Conservation (phyloP, 2,329 filamentous ascomycete genomes). For the Mycocentrospora acerina region DNA sequence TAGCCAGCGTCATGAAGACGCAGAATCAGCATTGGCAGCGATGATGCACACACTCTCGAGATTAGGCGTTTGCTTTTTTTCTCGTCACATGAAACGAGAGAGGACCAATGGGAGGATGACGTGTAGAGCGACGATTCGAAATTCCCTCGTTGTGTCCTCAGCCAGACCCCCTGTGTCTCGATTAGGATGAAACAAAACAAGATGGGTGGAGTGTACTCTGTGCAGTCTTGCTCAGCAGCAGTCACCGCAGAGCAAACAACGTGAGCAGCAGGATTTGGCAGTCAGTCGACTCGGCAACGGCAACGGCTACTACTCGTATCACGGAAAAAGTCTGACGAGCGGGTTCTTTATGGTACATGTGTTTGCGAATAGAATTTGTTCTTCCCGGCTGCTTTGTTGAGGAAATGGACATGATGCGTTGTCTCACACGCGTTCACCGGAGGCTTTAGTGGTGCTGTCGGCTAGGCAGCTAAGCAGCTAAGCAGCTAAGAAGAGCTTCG, state of each 20-base stretch:
- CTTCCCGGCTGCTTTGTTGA: conserved; percentile 7
- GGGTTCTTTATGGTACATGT: background rate
- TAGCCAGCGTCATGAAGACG: conserved; percentile 8
- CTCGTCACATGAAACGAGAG: conserved; percentile 2
- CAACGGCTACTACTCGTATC: too few species aligned
- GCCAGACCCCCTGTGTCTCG: conserved; percentile 2
- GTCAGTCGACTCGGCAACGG: too few species aligned
- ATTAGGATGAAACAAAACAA: background rate
- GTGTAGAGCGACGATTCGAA: background rate
- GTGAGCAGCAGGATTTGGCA: background rate
- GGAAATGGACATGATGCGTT: conserved; percentile 10
- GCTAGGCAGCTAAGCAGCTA: too few species aligned
- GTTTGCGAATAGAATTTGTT: conserved; percentile 4
- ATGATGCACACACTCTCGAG: background rate
- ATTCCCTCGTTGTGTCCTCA: background rate
- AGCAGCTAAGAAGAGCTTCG: conserved; percentile 13
- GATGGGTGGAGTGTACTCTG: too few species aligned
- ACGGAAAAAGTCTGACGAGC: too few species aligned
- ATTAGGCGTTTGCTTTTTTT: conserved; percentile 5
- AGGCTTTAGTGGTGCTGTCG: conserved; percentile 17
- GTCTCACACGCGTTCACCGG: conserved; percentile 29
- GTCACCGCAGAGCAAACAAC: background rate
- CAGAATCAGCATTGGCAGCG: conserved; percentile 18
- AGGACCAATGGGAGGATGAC: background rate
- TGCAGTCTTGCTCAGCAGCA: too few species aligned